Percentiles rank a stretch among this genome's conserved stretches.
Evolutionary conservation across 139 green algal genomes (phyloP).

Genomic region (Chlamydomonas incerta): DNA sequence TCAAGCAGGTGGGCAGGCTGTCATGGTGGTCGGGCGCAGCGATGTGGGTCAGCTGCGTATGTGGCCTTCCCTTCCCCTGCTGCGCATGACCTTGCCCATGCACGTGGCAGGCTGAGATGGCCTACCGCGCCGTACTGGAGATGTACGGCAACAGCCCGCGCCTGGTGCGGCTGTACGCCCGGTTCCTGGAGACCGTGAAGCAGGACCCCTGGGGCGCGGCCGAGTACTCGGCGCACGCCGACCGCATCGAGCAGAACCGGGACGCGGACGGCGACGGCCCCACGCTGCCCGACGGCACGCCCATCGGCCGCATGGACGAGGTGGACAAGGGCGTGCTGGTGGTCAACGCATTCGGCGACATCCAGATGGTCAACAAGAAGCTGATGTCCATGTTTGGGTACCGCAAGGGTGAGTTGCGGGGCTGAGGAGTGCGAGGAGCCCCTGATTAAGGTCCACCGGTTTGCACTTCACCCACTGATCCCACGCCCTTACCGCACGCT

Average conservation of each 20-base stretch:
- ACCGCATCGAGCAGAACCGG: constrained; percentile 17
- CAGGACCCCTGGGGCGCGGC: constrained; percentile 54
- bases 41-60: background rate
- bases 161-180: constrained; percentile 57
- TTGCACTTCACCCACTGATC: too few relatives aligned
- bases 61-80: too few relatives aligned
- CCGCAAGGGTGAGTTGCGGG: constrained; percentile 1
- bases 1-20: constrained; percentile 13
- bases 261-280: constrained; percentile 15
- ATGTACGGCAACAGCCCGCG: constrained; percentile 47
- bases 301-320: constrained; percentile 20
- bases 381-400: constrained; percentile 18
- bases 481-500: too few relatives aligned
- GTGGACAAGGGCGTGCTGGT: background rate
- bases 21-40: too few relatives aligned
- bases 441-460: background rate
- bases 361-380: constrained; percentile 6
- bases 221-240: constrained; percentile 25
- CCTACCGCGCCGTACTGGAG: constrained; percentile 40
- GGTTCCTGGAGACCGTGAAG: constrained; percentile 54
- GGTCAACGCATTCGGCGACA: background rate
- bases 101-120: constrained; percentile 11
- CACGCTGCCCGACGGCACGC: constrained; percentile 16
- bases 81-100: too few relatives aligned
- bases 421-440: too few relatives aligned